phyloP scores from a whole-genome alignment of 495 filamentous ascomycete species.

The Talaromyces trachyspermus region DNA sequence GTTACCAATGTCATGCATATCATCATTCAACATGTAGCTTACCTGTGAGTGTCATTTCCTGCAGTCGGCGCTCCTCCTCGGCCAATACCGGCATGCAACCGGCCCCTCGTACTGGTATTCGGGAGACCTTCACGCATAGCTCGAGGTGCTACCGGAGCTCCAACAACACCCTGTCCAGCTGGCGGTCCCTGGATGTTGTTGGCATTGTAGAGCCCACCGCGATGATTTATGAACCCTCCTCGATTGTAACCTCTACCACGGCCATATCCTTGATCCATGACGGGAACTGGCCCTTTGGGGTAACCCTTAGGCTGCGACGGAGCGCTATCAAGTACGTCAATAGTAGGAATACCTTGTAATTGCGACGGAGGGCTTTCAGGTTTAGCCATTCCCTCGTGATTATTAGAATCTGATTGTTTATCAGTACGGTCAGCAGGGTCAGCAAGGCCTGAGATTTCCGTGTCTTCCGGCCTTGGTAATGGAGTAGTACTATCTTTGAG shows the following conservation, averaged over 20 bases:
- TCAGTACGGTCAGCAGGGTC: conserved; percentile 6
- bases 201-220: conserved; percentile 22
- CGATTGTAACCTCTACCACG: conserved; percentile 29
- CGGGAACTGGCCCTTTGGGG: conserved; percentile 12
- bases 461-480: conserved; percentile 4
- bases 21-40: conserved; percentile 11
- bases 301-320: conserved; percentile 8
- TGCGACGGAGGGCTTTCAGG: conserved; percentile 11
- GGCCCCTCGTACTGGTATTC: conserved; percentile 59
- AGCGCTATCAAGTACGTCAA: conserved; percentile 35
- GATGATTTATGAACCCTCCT: conserved; percentile 19
- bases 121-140: conserved; percentile 83
- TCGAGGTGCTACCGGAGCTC: conserved; percentile 86
- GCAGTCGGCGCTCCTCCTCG: too few species aligned
- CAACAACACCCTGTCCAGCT: conserved; percentile 55
- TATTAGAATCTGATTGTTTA: conserved; percentile 1
- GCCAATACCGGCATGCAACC: conserved; percentile 31
- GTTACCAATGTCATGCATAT: background rate
- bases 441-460: background rate
- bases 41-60: conserved; percentile 29
- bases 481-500: conserved; percentile 11
- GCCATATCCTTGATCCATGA: conserved; percentile 27
- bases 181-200: conserved; percentile 20
- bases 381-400: conserved; percentile 8
- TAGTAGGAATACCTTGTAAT: conserved; percentile 38